These are phyloP conservation scores for Aureobasidium subglaciale DNA, from an alignment of 2,329 filamentous ascomycete genomes.

Conservation along the genomic window DNA sequence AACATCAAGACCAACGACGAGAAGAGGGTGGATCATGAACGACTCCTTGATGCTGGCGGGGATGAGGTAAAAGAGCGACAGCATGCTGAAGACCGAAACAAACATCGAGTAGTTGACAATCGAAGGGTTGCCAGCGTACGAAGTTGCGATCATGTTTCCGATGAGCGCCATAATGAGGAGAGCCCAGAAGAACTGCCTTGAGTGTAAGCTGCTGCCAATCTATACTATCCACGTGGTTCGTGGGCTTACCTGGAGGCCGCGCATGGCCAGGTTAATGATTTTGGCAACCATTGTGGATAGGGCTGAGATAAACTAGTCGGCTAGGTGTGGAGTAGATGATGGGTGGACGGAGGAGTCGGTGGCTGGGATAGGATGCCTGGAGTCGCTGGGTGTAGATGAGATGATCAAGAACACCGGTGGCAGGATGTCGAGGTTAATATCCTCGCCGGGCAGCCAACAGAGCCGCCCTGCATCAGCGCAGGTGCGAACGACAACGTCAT, in stretches of 20 bases:
- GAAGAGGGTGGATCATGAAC: constrained; percentile 44
- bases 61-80: constrained; percentile 58
- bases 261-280: constrained; percentile 24
- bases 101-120: constrained; percentile 62
- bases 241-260: constrained; percentile 23
- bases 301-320: neutral
- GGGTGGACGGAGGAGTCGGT: constrained; percentile 3
- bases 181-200: constrained; percentile 49
- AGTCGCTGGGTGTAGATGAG: constrained; percentile 9
- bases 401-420: constrained; percentile 4
- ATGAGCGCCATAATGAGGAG: constrained; percentile 54
- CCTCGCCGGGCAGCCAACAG: neutral
- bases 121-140: constrained; percentile 47
- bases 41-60: constrained; percentile 48
- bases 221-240: neutral
- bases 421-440: constrained; percentile 14
- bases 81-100: constrained; percentile 57
- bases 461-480: neutral
- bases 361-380: neutral
- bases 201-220: neutral
- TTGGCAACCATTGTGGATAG: constrained; percentile 18
- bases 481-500: neutral
- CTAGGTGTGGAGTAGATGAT: constrained; percentile 9
- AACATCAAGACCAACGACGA: constrained; percentile 51
- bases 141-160: constrained; percentile 55